Evolutionary conservation across 1,284 basidiomycete species (phyloP).

Genomic region (Ceratobasidium sp.): DNA sequence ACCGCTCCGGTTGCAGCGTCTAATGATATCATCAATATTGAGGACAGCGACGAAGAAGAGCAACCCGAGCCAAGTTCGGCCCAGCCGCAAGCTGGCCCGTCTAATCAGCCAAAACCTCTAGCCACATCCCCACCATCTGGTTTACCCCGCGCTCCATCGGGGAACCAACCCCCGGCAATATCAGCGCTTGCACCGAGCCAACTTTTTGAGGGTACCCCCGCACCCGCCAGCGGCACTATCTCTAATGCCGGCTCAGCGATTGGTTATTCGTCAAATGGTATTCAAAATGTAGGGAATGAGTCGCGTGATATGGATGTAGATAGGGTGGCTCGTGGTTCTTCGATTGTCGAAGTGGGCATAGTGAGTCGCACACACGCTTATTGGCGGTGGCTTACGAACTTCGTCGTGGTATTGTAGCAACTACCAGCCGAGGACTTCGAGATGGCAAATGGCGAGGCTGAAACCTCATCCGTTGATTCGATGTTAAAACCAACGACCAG

Average conservation of each 20-base stretch:
- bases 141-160: not conserved
- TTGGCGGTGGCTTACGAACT: not conserved
- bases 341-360: not conserved
- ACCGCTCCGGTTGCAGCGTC: not conserved
- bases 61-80: not conserved
- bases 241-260: not conserved
- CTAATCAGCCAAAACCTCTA: not conserved
- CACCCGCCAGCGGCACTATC: not conserved
- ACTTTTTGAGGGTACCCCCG: not conserved
- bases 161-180: not conserved
- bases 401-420: not conserved
- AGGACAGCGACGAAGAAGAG: slow-evolving; percentile 30
- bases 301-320: slow-evolving; percentile 25
- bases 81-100: not conserved
- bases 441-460: not conserved
- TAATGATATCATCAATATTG: slow-evolving; percentile 18
- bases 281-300: not conserved
- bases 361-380: not conserved
- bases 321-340: not conserved
- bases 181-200: not conserved
- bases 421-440: not conserved
- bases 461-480: not conserved
- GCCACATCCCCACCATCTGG: not conserved
- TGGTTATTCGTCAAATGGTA: not conserved
- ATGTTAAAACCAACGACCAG: not conserved